Base-by-base conservation (phyloP, 1,284 basidiomycete species). In the Leucoagaricus sp. region DNA sequence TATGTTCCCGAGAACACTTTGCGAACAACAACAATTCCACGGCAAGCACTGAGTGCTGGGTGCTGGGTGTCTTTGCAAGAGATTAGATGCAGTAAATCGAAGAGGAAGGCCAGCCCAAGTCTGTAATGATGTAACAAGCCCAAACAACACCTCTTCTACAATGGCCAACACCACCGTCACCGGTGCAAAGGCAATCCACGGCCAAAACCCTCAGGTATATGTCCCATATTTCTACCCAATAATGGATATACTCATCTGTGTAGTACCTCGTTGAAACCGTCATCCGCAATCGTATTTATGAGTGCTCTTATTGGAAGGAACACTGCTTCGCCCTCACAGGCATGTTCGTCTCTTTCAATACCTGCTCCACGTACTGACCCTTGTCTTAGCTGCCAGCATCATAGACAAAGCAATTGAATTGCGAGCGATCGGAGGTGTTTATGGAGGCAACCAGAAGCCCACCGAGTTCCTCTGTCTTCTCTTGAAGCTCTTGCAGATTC, bases 251-350 rank as follows among this genome's bases (percentile, higher is more conserved):
- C 74, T 70, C 53, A 78, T 70, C 62, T 61, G 42, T 61, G 49
- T 68, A 98, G 93, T 95, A 88, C 74, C 79, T 99, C 69, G 91
- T 99, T 47, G 97, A 99, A 79, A 97, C 95, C 55, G 91, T 98
- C 61, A 95, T 99, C 63, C 87, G 97, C 47, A 91, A 90, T 66
- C 87, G 97, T 58, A 98, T 99, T 60, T 99, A 98, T 78, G 96
- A 98, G 71, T 92, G 92, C 0, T 75, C 83, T 15, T 99, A 87
- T 74, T 99, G 97, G 97, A 99, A 98, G 73, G 94, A 98, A 68
- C 92, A 95, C 59, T 96, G 94, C 67, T 96, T 96, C 69, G 94
- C 94, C 19, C 75, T 96, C 46, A 95, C 91, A 59, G 93, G 94
- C 92, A 53, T 44, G 65, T 64, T 21, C 7, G 17, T 55, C 34